A percentile compares a stretch with the other conserved stretches of the same genome.
Evolutionary conservation across 2,329 filamentous ascomycete genomes (phyloP).

Genomic region (Ophiostoma sp.): DNA sequence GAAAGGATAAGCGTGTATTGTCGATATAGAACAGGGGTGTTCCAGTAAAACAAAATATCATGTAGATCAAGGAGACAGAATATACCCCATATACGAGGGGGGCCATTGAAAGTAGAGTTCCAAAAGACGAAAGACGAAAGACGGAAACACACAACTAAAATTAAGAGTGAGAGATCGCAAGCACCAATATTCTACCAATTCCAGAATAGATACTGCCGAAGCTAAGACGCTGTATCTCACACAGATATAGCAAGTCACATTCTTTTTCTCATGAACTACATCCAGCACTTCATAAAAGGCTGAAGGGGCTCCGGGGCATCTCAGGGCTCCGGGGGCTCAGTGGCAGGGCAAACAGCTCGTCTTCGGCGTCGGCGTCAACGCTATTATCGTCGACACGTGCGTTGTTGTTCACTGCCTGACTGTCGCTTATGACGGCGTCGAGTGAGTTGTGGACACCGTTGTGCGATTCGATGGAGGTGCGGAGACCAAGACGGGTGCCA

Average conservation of each 20-base stretch:
- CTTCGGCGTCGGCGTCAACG: slow-evolving; percentile 57
- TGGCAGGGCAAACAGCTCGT: slow-evolving; percentile 83
- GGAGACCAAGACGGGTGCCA: background rate
- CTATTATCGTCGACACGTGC: background rate
- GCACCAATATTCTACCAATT: background rate
- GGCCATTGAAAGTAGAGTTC: too few relatives aligned
- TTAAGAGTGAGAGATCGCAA: background rate
- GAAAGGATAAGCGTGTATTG: too few relatives aligned
- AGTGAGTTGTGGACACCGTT: slow-evolving; percentile 35
- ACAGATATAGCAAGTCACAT: background rate
- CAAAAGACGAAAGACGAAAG: too few relatives aligned
- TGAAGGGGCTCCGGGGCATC: slow-evolving; percentile 81
- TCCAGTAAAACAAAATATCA: too few relatives aligned
- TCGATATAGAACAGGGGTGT: too few relatives aligned
- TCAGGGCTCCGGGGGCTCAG: slow-evolving; percentile 85
- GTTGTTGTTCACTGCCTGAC: background rate
- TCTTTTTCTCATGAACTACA: background rate
- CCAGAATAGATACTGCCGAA: background rate
- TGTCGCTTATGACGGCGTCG: slow-evolving; percentile 44
- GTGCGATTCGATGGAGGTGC: background rate
- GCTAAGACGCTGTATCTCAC: background rate
- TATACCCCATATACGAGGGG: too few relatives aligned
- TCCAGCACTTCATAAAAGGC: slow-evolving; percentile 43
- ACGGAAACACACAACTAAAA: background rate
- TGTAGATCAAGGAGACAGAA: too few relatives aligned